Base-by-base conservation (phyloP, 331 rosid species). In the Phaseolus coccineus region DNA sequence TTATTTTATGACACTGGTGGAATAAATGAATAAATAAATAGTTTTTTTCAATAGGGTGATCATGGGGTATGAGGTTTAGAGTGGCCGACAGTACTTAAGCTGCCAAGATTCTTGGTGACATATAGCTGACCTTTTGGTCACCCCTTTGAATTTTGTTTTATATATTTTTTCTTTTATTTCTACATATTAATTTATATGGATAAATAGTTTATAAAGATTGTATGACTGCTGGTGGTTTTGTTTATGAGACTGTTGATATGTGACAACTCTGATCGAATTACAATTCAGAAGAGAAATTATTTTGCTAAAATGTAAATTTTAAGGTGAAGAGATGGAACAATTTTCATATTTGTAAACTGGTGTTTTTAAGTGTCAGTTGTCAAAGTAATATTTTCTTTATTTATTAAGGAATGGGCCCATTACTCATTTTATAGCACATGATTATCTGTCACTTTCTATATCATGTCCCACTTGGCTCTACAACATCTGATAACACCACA, bases 61-160 rank as follows among this genome's bases (percentile, higher is more conserved):
- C 51, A 12, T 46, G 16, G 15, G 15, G 51, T 46, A 3, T 12
- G 65, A 28, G 35, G 59, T 58, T 55, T 33, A 27, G 53, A 66
- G 50, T 79, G 76, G 46, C 82, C 82, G 74, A 75, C 82, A 76
- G 39, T 71, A 35, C 59, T 79, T 69, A 37, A 67, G 58, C 65
- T 82, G 82, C 56, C 65, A 30, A 66, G 70, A 55, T 67, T 79
- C 9, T 64, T 40, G 69, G 25, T 85, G 80, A 50, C 82, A 79
- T 62, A 5, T 61, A 30, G 48, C 52, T 77, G 82, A 62, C 63
- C 72, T 71, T 67, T 75, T 74, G 31, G 42, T 74, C 63, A 66
- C 48, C 67, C 59, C 16, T 75, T 74, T 68, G 51, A 56, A 57
- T 11, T 69, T 76, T 59, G 48, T 75, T 46, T 58, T 35, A 35